Conservation (phyloP, 2,329 filamentous ascomycete species). For the Pseudogymnoascus sp. region DNA sequence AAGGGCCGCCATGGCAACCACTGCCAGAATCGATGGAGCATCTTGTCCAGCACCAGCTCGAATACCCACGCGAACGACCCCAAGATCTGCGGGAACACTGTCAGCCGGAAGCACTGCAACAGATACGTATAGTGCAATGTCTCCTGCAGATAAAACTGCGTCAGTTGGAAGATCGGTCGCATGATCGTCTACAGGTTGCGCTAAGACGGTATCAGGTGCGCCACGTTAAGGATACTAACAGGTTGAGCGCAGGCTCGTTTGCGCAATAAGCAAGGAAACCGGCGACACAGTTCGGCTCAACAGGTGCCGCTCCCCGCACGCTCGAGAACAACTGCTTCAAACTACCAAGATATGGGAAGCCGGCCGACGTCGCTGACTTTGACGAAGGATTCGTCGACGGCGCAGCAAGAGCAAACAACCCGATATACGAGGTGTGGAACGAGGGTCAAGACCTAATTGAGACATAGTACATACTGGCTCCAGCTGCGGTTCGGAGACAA, state of each 20-base stretch:
- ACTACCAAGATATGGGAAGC: conserved; percentile 38
- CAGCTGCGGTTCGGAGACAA: too few relatives aligned
- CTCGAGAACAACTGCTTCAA: conserved; percentile 19
- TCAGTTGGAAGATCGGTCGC: neutral
- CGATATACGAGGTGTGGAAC: conserved; percentile 36
- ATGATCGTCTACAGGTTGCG: neutral
- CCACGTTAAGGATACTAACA: conserved; percentile 14
- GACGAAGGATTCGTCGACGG: conserved; percentile 37
- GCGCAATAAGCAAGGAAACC: conserved; percentile 31
- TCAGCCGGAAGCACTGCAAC: neutral
- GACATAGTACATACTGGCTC: too few relatives aligned
- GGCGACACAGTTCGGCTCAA: conserved; percentile 30
- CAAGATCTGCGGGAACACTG: neutral
- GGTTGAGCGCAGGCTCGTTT: conserved; percentile 26
- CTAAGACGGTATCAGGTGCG: too few relatives aligned
- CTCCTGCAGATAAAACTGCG: neutral
- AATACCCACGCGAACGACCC: neutral
- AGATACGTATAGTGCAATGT: neutral
- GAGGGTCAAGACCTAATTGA: conserved; percentile 32
- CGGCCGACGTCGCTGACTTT: conserved; percentile 32
- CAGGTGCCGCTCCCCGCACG: conserved; percentile 29
- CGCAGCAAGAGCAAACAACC: conserved; percentile 41
- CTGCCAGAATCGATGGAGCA: neutral
- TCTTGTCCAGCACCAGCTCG: neutral
- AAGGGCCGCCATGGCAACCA: too few relatives aligned